These are phyloP conservation scores for Teratosphaeriaceae sp. DNA, from an alignment of 2,329 filamentous ascomycete genomes.

Conservation along the genomic window DNA sequence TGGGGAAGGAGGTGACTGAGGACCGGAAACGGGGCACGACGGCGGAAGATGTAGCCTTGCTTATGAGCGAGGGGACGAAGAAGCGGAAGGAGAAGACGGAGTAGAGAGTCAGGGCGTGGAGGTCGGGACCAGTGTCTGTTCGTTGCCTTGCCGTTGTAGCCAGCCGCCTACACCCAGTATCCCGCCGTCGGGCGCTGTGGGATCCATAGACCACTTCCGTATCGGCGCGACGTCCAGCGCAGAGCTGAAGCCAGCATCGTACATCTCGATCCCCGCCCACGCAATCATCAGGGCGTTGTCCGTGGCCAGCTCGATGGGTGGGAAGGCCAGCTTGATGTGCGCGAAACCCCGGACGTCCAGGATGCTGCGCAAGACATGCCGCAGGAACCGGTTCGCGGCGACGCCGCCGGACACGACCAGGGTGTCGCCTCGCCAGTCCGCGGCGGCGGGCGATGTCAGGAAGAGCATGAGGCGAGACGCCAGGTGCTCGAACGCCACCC, in stretches of 20 bases:
- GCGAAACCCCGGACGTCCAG: slow-evolving; percentile 62
- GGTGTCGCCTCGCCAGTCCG: slow-evolving; percentile 39
- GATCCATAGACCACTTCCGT: slow-evolving; percentile 69
- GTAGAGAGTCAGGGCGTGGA: slow-evolving; percentile 6
- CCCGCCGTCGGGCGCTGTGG: slow-evolving; percentile 53
- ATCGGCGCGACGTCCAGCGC: slow-evolving; percentile 54
- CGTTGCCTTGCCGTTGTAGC: no score
- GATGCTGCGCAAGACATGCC: slow-evolving; percentile 51
- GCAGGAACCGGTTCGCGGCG: slow-evolving; percentile 74
- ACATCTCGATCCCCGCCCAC: slow-evolving; percentile 94
- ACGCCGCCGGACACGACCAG: slow-evolving; percentile 88
- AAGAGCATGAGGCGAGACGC: slow-evolving; percentile 62
- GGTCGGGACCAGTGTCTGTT: not conserved
- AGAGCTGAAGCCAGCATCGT: slow-evolving; percentile 63
- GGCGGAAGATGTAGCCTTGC: slow-evolving; percentile 49
- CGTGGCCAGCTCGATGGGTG: slow-evolving; percentile 73
- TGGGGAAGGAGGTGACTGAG: slow-evolving; percentile 54
- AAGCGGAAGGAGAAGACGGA: slow-evolving; percentile 38
- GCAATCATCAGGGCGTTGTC: slow-evolving; percentile 98
- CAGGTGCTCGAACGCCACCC: slow-evolving; percentile 80
- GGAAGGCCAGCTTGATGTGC: slow-evolving; percentile 59
- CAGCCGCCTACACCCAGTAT: slow-evolving; percentile 57
- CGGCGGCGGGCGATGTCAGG: slow-evolving; percentile 11
- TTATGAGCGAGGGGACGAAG: slow-evolving; percentile 41
- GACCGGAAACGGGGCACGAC: slow-evolving; percentile 51